Evolutionary conservation across 441 rosid species (phyloP).

Genomic region (Viola pubescens): DNA sequence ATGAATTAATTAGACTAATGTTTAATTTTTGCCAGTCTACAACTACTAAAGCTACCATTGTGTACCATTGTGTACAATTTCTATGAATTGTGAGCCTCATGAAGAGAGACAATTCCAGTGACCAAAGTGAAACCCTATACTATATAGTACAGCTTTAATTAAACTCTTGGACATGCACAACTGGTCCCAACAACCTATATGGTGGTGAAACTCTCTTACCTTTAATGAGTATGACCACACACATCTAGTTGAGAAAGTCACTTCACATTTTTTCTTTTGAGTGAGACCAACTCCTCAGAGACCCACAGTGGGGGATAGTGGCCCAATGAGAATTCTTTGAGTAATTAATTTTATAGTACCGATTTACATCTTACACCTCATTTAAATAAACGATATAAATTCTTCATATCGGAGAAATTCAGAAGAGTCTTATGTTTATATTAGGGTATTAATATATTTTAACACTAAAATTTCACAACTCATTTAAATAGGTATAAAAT

Average conservation of each 20-base stretch:
- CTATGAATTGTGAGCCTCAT: no score
- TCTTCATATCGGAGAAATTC: no score
- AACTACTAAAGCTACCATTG: no score
- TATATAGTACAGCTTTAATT: constrained; percentile 14
- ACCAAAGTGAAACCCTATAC: not conserved
- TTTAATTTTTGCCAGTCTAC: no score
- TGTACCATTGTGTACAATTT: no score
- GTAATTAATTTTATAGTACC: no score
- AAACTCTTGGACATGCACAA: constrained; percentile 9
- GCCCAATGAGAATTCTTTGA: constrained; percentile 13
- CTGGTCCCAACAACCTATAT: constrained; percentile 24
- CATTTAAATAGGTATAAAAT: no score
- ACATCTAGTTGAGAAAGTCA: constrained; percentile 28
- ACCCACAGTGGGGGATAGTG: constrained; percentile 26
- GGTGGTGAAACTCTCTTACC: constrained; percentile 22
- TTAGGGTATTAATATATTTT: not conserved
- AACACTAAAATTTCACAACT: not conserved
- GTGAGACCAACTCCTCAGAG: constrained; percentile 27
- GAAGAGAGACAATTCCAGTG: no score
- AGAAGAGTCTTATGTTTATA: no score
- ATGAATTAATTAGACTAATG: no score
- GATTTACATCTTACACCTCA: no score
- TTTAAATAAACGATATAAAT: no score
- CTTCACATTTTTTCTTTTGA: constrained; percentile 24
- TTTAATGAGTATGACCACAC: constrained; percentile 24